Evolutionary conservation across 352 stramenopile genomes (phyloP).

Genomic region (Pythium myriotylum): DNA sequence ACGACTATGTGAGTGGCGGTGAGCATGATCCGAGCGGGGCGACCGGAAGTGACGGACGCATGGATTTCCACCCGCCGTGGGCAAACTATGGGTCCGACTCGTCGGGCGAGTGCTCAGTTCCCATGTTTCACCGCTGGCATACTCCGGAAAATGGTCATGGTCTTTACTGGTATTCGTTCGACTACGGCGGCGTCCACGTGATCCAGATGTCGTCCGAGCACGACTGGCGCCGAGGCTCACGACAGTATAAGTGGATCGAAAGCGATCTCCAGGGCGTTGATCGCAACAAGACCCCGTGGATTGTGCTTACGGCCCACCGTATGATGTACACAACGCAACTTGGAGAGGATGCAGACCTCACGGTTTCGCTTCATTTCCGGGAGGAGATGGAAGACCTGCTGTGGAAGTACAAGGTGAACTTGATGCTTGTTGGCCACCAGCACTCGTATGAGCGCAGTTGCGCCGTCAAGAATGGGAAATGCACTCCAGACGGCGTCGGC

Average conservation of each 20-base stretch:
- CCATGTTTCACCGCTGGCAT: slow-evolving; percentile 76
- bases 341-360: slow-evolving; percentile 63
- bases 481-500: slow-evolving; percentile 63
- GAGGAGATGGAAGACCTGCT: slow-evolving; percentile 92
- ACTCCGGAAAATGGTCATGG: slow-evolving; percentile 58
- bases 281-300: slow-evolving; percentile 87
- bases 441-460: slow-evolving; percentile 93
- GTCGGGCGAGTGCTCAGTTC: slow-evolving; percentile 73
- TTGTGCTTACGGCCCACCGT: slow-evolving; percentile 91
- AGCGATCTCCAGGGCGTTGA: slow-evolving; percentile 83
- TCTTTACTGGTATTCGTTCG: slow-evolving; percentile 93
- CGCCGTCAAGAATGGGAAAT: slow-evolving; percentile 73
- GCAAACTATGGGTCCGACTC: slow-evolving; percentile 77
- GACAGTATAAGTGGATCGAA: slow-evolving; percentile 91
- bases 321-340: slow-evolving; percentile 91
- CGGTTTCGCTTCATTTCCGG: slow-evolving; percentile 77
- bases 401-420: slow-evolving; percentile 86
- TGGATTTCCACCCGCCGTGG: slow-evolving; percentile 70
- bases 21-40: slow-evolving; percentile 62
- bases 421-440: slow-evolving; percentile 91
- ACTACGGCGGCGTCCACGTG: slow-evolving; percentile 88
- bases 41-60: slow-evolving; percentile 45
- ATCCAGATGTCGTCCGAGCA: slow-evolving; percentile 93
- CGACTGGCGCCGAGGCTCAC: slow-evolving; percentile 80
- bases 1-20: slow-evolving; percentile 66